Evolutionary conservation across 805 yeast genomes (phyloP).

Genomic region (Wickerhamomyces rabaulensis): DNA sequence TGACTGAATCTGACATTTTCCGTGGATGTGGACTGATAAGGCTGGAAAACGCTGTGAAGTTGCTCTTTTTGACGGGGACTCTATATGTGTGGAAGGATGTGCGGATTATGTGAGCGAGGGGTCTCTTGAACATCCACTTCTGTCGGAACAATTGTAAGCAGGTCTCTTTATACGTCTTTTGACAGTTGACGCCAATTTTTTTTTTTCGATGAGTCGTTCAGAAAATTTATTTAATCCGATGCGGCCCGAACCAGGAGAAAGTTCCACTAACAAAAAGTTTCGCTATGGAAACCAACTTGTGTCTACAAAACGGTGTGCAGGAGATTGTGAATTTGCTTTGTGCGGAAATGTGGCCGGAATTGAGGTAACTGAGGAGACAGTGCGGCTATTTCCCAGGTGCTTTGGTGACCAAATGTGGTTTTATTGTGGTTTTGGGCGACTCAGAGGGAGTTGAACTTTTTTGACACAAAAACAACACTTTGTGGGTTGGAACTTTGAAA

Average conservation of each 20-base stretch:
- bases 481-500: background rate
- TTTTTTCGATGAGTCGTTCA: background rate
- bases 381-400: background rate
- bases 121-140: background rate
- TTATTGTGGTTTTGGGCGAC: background rate
- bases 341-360: too few species aligned
- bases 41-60: background rate
- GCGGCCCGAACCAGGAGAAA: background rate
- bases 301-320: too few species aligned
- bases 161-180: background rate
- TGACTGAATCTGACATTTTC: conserved; percentile 24
- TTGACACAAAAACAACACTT: background rate
- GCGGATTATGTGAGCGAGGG: background rate
- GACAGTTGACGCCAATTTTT: background rate
- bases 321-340: too few species aligned
- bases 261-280: too few species aligned
- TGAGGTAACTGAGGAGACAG: background rate
- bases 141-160: background rate
- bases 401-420: background rate
- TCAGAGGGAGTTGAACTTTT: background rate
- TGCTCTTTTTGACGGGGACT: background rate
- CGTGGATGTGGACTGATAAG: conserved; percentile 1
- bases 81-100: background rate
- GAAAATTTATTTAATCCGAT: background rate
- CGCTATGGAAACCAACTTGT: too few species aligned